Percentiles rank a stretch among this genome's conserved stretches.
Evolutionary conservation across 192 early-diverging fungal genomes (phyloP).

Genomic region (Oehlia diaphana): DNA sequence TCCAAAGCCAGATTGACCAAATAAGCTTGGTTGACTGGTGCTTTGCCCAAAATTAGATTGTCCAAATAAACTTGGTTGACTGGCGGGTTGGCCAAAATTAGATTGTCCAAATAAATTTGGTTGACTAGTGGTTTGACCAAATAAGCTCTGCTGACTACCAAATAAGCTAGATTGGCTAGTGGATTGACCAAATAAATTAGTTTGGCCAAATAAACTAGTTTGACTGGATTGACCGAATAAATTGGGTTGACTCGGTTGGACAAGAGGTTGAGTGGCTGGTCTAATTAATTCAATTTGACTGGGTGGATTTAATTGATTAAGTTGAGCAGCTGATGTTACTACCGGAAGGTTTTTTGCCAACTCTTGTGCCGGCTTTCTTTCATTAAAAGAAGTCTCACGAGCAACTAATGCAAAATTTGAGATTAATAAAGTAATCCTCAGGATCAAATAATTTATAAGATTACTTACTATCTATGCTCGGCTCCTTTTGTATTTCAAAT

Average conservation of each 20-base stretch:
- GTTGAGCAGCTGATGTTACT: background rate
- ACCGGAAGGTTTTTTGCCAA: background rate
- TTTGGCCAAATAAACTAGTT: too few species aligned
- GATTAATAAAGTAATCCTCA: background rate
- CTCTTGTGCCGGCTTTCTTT: background rate
- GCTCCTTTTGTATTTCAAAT: constrained; percentile 3
- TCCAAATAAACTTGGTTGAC: too few species aligned
- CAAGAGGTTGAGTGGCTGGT: background rate
- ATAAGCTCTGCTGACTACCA: too few species aligned
- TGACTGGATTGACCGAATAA: background rate
- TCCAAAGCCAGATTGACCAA: too few species aligned
- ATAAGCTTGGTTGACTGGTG: too few species aligned
- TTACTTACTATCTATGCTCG: constrained; percentile 2
- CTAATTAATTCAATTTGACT: background rate
- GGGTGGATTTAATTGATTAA: background rate
- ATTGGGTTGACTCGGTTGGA: background rate
- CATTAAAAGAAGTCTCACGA: background rate
- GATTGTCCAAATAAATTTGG: too few species aligned
- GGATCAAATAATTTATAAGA: background rate
- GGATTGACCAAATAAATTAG: too few species aligned
- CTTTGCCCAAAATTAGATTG: too few species aligned
- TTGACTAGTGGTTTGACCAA: too few species aligned
- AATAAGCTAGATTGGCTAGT: too few species aligned
- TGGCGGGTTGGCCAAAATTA: too few species aligned
- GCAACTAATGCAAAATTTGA: background rate